Evolutionary conservation across 371 early-diverging fungal genomes (phyloP).

Genomic region (Polyrhizophydium stewartii): DNA sequence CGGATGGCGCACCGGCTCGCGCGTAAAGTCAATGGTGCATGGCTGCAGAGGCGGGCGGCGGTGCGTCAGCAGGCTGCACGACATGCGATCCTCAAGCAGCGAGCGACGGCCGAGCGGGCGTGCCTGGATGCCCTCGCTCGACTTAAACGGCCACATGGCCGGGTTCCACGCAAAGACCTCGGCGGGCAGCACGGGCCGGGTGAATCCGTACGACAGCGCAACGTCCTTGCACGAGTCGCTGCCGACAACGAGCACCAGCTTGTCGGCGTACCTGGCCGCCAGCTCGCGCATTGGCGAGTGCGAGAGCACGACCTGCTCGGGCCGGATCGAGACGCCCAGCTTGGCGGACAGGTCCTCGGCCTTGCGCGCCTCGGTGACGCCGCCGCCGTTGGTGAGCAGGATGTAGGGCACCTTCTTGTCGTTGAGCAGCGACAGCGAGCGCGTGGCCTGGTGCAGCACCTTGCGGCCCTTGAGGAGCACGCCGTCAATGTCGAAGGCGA

Average conservation of each 20-base stretch:
- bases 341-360: neutral
- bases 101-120: no score
- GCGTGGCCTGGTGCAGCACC: constrained; percentile 18
- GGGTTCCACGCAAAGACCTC: constrained; percentile 70
- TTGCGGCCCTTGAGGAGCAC: constrained; percentile 27
- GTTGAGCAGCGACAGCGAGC: constrained; percentile 16
- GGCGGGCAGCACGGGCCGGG: constrained; percentile 66
- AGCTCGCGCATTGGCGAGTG: constrained; percentile 79
- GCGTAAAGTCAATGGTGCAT: constrained; percentile 35
- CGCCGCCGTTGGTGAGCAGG: constrained; percentile 79
- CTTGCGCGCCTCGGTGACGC: neutral
- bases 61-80: no score
- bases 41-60: no score
- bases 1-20: constrained; percentile 60
- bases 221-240: constrained; percentile 48
- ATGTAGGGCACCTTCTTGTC: constrained; percentile 28
- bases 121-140: neutral
- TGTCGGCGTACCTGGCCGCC: constrained; percentile 47
- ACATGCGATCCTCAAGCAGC: no score
- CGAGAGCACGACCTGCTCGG: constrained; percentile 69
- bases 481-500: constrained; percentile 23
- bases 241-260: constrained; percentile 69
- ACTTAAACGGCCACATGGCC: constrained; percentile 66
- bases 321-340: neutral
- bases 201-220: constrained; percentile 66